Base-by-base conservation (phyloP, 1,284 basidiomycete genomes). In the Leccinum colubrinum region DNA sequence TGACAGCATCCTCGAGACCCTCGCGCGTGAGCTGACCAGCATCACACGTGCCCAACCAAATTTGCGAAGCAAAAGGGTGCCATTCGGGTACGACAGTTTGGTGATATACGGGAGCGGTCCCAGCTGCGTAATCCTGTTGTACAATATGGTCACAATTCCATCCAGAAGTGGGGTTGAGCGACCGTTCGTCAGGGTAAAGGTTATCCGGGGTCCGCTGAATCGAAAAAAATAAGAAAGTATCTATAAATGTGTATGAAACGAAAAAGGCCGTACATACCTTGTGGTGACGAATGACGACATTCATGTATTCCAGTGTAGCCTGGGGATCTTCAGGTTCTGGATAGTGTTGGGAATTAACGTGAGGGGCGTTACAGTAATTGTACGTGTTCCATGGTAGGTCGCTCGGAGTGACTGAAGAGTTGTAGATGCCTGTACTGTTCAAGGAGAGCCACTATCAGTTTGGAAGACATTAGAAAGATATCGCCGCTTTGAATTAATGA, bases 41-140 rank as follows among this genome's bases (percentile, higher is more conserved):
- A 66, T 84, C 82, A 67, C 83, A 85, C 2, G 79, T 82, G 5
- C 83, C 84, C 46, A 79, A 76, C 83, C 84, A 85, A n/a, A 86
- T 76, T 58, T 76, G 72, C n/a, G 68, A 70, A 30, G 77, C 71
- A 63, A 85, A 83, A 1, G 84, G 80, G 61, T 84, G 80, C 75
- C 73, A 71, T 5, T 74, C 63, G 1, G 81, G 80, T 46, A 74
- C 77, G 50, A 68, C 54, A 6, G 76, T 79, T 55, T 79, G 63
- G 63, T 81, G 80, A 58, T 75, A 80, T 33, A 84, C 74, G 2
- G 67, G 72, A 9, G 73, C 64, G 1, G 74, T 74, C 4, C 74
- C 73, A 4, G 66, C 73, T 8, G 70, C 78, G 53, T 79, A 79
- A 61, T 74, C 77, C 60, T 73, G 69, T 63, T 78, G 75, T 14